phyloP scores from a whole-genome alignment of 2,329 filamentous ascomycete genomes.

The Hymenoscyphus infarciens region DNA sequence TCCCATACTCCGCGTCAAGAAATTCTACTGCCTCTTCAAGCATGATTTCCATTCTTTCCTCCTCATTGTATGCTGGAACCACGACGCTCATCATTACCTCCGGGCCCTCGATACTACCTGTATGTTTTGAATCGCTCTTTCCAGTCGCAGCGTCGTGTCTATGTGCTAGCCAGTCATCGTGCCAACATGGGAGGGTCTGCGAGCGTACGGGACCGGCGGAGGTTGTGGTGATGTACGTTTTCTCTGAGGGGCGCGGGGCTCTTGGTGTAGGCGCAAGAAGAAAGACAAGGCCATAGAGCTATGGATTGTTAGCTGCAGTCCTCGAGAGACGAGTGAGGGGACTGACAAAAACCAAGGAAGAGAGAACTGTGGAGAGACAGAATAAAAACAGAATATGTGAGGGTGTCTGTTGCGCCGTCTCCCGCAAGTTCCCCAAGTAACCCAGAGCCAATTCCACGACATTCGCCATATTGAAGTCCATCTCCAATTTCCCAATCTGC shows the following conservation, averaged over 20 bases:
- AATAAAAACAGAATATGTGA: constrained; percentile 18
- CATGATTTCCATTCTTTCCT: constrained; percentile 76
- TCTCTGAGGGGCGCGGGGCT: constrained; percentile 70
- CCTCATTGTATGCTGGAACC: constrained; percentile 93
- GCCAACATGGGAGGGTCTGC: constrained; percentile 77
- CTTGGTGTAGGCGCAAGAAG: constrained; percentile 80
- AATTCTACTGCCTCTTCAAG: constrained; percentile 88
- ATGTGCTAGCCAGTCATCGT: constrained; percentile 68
- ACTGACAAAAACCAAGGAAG: constrained; percentile 21
- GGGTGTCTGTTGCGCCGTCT: constrained; percentile 15
- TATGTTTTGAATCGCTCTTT: constrained; percentile 33
- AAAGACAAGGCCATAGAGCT: constrained; percentile 67
- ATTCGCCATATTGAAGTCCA: constrained; percentile 16
- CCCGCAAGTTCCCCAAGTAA: constrained; percentile 11
- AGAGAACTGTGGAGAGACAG: constrained; percentile 15
- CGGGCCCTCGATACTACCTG: constrained; percentile 64
- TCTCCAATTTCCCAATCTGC: not conserved
- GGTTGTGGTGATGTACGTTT: constrained; percentile 74
- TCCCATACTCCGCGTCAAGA: constrained; percentile 73
- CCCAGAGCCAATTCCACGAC: constrained; percentile 12
- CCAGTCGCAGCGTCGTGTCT: constrained; percentile 48
- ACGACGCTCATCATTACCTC: constrained; percentile 88
- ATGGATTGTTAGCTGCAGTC: constrained; percentile 12
- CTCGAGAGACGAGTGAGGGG: not conserved
- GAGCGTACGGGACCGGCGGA: constrained; percentile 56